Conservation (phyloP, 1,284 basidiomycete genomes). For the Blastosporella zonata region DNA sequence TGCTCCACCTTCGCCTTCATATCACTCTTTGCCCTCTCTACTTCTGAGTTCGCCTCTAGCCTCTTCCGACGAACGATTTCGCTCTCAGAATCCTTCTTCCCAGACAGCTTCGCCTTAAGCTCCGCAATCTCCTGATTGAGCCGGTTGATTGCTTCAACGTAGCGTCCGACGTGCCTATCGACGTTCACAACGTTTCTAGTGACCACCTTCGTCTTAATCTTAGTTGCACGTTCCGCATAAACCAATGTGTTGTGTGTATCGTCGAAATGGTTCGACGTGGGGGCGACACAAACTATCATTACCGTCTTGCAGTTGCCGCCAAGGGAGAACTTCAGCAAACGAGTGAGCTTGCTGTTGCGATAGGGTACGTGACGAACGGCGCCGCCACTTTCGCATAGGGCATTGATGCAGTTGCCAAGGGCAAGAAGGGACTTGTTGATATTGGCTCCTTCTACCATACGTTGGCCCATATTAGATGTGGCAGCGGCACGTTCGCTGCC, state of each 20-base stretch:
- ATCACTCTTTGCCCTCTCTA: slow-evolving; percentile 68
- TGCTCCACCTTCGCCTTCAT: slow-evolving; percentile 68
- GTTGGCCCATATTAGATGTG: slow-evolving; percentile 94
- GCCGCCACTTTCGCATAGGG: slow-evolving; percentile 87
- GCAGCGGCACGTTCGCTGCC: slow-evolving; percentile 94
- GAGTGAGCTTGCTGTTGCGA: slow-evolving; percentile 94
- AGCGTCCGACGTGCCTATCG: slow-evolving; percentile 89
- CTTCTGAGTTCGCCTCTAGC: slow-evolving; percentile 64
- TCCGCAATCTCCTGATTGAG: slow-evolving; percentile 83
- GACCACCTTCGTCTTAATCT: slow-evolving; percentile 93
- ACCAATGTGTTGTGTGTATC: slow-evolving; percentile 96
- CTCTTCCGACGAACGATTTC: slow-evolving; percentile 64
- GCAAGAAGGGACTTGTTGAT: slow-evolving; percentile 97
- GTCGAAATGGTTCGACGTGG: slow-evolving; percentile 92
- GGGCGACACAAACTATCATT: slow-evolving; percentile 96
- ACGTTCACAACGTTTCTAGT: slow-evolving; percentile 93
- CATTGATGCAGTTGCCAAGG: slow-evolving; percentile 95
- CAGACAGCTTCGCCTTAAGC: slow-evolving; percentile 81
- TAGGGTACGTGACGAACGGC: slow-evolving; percentile 89
- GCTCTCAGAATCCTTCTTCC: slow-evolving; percentile 59
- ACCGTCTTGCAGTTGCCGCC: slow-evolving; percentile 98
- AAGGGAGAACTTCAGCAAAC: slow-evolving; percentile 92
- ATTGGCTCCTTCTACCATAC: slow-evolving; percentile 96
- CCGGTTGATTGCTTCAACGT: slow-evolving; percentile 90
- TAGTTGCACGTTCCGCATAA: slow-evolving; percentile 94